These are phyloP conservation scores for Theileria equi DNA, from an alignment of 169 alveolate genomes.

Conservation along the genomic window DNA sequence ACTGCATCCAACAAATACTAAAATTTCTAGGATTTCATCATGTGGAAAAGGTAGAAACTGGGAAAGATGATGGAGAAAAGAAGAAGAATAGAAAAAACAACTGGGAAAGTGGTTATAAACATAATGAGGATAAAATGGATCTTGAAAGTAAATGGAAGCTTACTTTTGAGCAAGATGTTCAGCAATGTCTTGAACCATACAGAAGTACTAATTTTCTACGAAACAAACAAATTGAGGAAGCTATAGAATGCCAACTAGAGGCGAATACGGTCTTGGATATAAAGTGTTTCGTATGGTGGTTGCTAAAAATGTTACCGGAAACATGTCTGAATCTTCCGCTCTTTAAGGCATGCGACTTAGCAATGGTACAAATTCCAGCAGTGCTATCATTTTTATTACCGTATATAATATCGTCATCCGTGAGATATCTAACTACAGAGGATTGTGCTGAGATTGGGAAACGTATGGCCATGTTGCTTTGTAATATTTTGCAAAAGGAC, in stretches of 20 bases:
- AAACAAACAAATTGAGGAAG: slow-evolving; percentile 25
- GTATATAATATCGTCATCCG: slow-evolving; percentile 34
- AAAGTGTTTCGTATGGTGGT: slow-evolving; percentile 56
- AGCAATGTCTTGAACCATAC: slow-evolving; percentile 37
- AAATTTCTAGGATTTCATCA: slow-evolving; percentile 24
- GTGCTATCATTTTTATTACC: slow-evolving; percentile 45
- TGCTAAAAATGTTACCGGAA: slow-evolving; percentile 44
- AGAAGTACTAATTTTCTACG: slow-evolving; percentile 32
- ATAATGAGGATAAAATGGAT: slow-evolving; percentile 11
- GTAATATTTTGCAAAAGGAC: slow-evolving; percentile 38
- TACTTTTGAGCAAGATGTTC: slow-evolving; percentile 10
- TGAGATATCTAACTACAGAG: slow-evolving; percentile 8
- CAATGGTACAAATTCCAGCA: slow-evolving; percentile 42
- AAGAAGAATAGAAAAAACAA: too few species aligned
- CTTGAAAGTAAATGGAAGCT: slow-evolving; percentile 23
- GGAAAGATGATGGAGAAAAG: too few species aligned
- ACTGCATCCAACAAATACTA: slow-evolving; percentile 46
- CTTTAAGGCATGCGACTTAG: slow-evolving; percentile 54
- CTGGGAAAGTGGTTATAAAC: too few species aligned
- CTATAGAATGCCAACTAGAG: slow-evolving; percentile 32
- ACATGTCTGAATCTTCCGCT: slow-evolving; percentile 32
- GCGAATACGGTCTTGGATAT: slow-evolving; percentile 53
- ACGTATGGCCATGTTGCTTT: slow-evolving; percentile 37
- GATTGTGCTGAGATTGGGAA: slow-evolving; percentile 37
- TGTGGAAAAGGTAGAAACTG: too few species aligned